Evolutionary conservation across 768 basidiomycete genomes (phyloP).

Genomic region (Boletus pseudo-olivaceus): DNA sequence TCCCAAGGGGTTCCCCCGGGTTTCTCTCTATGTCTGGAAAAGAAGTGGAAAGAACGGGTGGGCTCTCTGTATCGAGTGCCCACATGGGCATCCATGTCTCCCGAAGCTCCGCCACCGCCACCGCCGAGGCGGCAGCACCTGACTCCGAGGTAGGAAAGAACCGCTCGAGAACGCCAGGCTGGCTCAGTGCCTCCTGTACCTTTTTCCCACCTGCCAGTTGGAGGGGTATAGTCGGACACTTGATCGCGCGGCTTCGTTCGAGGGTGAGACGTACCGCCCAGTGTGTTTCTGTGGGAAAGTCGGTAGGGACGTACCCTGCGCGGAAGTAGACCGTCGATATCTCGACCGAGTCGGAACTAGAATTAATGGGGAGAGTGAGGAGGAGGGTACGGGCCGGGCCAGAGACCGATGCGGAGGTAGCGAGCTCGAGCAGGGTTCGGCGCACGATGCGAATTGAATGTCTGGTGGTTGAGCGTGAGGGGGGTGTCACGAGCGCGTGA

Average conservation of each 20-base stretch:
- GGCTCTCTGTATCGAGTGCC: conserved; percentile 48
- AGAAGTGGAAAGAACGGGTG: neutral
- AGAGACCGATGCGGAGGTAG: conserved; percentile 47
- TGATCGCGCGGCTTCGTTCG: conserved; percentile 82
- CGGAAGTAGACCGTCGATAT: conserved; percentile 91
- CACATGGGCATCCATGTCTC: conserved; percentile 88
- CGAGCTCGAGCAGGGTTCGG: conserved; percentile 72
- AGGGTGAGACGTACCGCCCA: conserved; percentile 75
- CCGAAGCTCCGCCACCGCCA: conserved; percentile 49
- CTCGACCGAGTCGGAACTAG: conserved; percentile 40
- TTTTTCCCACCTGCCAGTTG: conserved; percentile 98
- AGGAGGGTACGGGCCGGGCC: conserved; percentile 44
- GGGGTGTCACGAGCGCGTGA: no score
- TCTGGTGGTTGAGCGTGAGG: conserved; percentile 35
- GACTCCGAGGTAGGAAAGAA: conserved; percentile 51
- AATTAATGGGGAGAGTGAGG: conserved; percentile 25
- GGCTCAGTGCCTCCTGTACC: conserved; percentile 83
- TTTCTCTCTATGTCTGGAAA: neutral
- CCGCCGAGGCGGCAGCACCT: conserved; percentile 14
- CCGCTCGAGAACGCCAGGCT: conserved; percentile 66
- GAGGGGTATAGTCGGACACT: conserved; percentile 86
- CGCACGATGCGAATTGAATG: conserved; percentile 72
- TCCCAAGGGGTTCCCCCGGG: conserved; percentile 20
- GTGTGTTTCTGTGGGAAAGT: conserved; percentile 63
- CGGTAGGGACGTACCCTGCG: conserved; percentile 80